Evolutionary conservation across 495 filamentous ascomycete genomes (phyloP), one percentile per base, ranked within the genome.

Genomic region (Penicilliopsis zonata): DNA sequence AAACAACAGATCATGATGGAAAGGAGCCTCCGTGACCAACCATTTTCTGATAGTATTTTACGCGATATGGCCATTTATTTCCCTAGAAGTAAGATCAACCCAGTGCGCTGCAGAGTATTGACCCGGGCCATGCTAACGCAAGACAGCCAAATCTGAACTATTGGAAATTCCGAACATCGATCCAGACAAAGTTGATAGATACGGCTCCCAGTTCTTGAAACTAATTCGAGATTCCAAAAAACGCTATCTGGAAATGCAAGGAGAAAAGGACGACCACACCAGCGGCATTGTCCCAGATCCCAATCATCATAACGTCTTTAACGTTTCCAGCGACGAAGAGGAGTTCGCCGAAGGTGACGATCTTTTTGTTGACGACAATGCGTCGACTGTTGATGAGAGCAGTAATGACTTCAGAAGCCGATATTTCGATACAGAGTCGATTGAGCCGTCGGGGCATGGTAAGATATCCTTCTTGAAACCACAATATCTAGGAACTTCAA

Each of bases 51-150:
- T 44, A 67, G 65, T 17, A 63, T 83, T 1, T 60, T 92, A 31
- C 77, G 86, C 16, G 77, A 84, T 44, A 94, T 98, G 79, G 84
- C 74, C 4, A 80, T 94, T 24, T 44, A 59, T 18, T 86, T 81
- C 28, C 78, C 88, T 40, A 78, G 70, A 43, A 59, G 70, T 54
- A 65, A 60, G 18, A 21, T 12, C n/a, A 12, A 20, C 5, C 13
- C 16, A 16, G 5, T 6, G 16, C 13, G 16, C n/a, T 18, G 3
- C 13, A n/a, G 5, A n/a, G 10, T n/a, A n/a, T 14, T 10, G 6
- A 12, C 3, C 6, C 22, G 17, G 10, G 17, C 14, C 10, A 5
- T 6, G 15, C 30, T 31, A 21, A 31, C 16, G 12, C 13, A 30
- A 25, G 42, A 16, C 34, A 58, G 59, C 50, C 19, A 36, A 58